Percentiles rank a stretch among this genome's conserved stretches.
Conservation (phyloP, 805 yeast species). For the Candida tibetensis region DNA sequence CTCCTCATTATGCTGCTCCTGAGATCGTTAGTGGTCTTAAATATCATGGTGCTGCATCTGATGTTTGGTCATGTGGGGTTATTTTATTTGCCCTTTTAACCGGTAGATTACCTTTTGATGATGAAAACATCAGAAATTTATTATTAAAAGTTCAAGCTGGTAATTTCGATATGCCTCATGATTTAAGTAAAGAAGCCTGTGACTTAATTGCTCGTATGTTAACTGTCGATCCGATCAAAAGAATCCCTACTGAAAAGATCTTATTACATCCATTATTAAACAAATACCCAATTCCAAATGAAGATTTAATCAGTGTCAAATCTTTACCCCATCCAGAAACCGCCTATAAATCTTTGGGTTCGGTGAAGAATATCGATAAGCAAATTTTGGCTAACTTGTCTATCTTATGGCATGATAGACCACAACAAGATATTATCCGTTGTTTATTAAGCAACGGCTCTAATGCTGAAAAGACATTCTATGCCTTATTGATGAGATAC, state of each 20-base stretch:
- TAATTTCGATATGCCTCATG: constrained; percentile 66
- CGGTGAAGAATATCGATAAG: constrained; percentile 47
- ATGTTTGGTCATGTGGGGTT: constrained; percentile 88
- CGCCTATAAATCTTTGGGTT: constrained; percentile 49
- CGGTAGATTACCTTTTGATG: constrained; percentile 82
- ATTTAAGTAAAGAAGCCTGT: constrained; percentile 61
- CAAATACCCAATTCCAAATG: constrained; percentile 49
- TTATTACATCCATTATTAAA: constrained; percentile 53
- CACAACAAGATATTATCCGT: constrained; percentile 37
- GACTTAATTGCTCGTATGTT: constrained; percentile 65
- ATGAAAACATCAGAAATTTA: constrained; percentile 69
- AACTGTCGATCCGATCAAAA: constrained; percentile 64
- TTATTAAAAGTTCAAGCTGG: constrained; percentile 77
- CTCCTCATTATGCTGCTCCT: constrained; percentile 88
- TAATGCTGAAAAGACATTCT: constrained; percentile 46
- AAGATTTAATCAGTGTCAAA: constrained; percentile 43
- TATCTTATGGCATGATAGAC: constrained; percentile 57
- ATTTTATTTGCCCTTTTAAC: constrained; percentile 74
- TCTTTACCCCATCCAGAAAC: constrained; percentile 55
- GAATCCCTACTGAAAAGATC: constrained; percentile 68
- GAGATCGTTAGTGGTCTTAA: constrained; percentile 77
- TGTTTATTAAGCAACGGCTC: constrained; percentile 38
- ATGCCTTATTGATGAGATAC: constrained; percentile 44
- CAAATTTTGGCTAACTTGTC: constrained; percentile 54
- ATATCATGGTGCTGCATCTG: constrained; percentile 82